A percentile compares a stretch with the other conserved stretches of the same genome.
phyloP scores from a whole-genome alignment of 2,329 filamentous ascomycete genomes.

The Truncatella angustata region DNA sequence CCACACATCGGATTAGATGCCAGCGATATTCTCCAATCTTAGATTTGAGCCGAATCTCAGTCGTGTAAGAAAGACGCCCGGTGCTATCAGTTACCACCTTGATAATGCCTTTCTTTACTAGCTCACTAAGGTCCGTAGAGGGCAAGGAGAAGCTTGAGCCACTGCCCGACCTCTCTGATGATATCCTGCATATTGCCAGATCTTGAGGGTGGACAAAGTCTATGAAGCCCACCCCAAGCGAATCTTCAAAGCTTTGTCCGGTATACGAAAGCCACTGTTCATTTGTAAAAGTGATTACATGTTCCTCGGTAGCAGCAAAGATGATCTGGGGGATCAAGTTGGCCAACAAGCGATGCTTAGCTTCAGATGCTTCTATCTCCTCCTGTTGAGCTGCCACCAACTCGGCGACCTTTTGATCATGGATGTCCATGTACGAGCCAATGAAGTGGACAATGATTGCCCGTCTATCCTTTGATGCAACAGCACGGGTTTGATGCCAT shows the following conservation, averaged over 20 bases:
- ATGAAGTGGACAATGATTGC: conserved; percentile 88
- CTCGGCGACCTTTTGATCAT: conserved; percentile 93
- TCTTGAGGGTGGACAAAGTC: conserved; percentile 92
- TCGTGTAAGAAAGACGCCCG: conserved; percentile 81
- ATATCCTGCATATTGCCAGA: conserved; percentile 79
- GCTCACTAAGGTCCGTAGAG: conserved; percentile 55
- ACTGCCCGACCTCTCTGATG: conserved; percentile 41
- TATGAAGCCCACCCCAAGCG: conserved; percentile 83
- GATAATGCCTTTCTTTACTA: conserved; percentile 77
- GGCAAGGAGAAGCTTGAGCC: conserved; percentile 47
- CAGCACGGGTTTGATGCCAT: conserved; percentile 93
- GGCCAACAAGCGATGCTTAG: conserved; percentile 87
- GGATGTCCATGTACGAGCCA: conserved; percentile 96
- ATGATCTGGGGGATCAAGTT: conserved; percentile 97
- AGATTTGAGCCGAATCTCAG: conserved; percentile 82
- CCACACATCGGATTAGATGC: conserved; percentile 88
- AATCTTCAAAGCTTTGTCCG: conserved; percentile 79
- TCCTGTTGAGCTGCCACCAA: conserved; percentile 82
- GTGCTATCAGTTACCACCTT: conserved; percentile 81
- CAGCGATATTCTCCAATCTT: conserved; percentile 88
- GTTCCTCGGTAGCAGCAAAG: conserved; percentile 87
- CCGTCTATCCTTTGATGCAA: conserved; percentile 78
- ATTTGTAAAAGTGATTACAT: conserved; percentile 93
- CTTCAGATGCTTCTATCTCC: conserved; percentile 91
- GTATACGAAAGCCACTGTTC: conserved; percentile 95